Evolutionary conservation across 1,139 yeast species (phyloP), one percentile per base, ranked within the genome.

Genomic region (Pichia sp.): DNA sequence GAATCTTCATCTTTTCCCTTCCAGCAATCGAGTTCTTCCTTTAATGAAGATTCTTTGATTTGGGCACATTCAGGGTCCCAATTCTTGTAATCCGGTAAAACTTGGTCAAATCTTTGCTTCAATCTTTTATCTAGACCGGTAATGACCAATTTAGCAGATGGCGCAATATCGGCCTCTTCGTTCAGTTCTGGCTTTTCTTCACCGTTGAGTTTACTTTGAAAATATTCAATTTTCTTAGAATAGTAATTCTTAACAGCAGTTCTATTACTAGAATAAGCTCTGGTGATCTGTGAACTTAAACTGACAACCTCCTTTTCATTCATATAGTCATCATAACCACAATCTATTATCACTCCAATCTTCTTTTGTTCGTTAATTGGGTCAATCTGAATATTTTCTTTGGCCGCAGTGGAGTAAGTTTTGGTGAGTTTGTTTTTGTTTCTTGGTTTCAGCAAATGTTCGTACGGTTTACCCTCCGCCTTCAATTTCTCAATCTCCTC

Each of bases 281-380:
- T 71, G 9, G 92, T 78, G 42, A 92, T 72, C 64, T 92, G 98
- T 49, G 80, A 77, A 9, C 90, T 77, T 60, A 90, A 66, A 26
- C 95, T 85, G 3, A 75, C 77, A 40, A 85, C 75, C 58, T 92
- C 97, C 60, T 72, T 81, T 36, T 79, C 84, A 43, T 73, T 77
- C 98, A 92, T 92, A 57, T 85, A 64, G 38, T 85, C 88, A 59
- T 92, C 98, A 62, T 92, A 92, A 28, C 75, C 85, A 65, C 98
- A 92, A 64, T 92, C 98, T 53, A 92, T 62, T 26, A 88, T 67
- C 35, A 90, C 72, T 5, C 67, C 67, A 38, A 76, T 72, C 0
- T 73, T 75, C 4, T 79, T 71, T 9, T 64, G 62, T 53, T 55
- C 60, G 55, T 55, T 67, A n/a, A 48, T 45, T 28, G 49, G 49